These are phyloP conservation scores for Calonectria crousiana DNA, from an alignment of 2,329 filamentous ascomycete species.

Conservation along the genomic window DNA sequence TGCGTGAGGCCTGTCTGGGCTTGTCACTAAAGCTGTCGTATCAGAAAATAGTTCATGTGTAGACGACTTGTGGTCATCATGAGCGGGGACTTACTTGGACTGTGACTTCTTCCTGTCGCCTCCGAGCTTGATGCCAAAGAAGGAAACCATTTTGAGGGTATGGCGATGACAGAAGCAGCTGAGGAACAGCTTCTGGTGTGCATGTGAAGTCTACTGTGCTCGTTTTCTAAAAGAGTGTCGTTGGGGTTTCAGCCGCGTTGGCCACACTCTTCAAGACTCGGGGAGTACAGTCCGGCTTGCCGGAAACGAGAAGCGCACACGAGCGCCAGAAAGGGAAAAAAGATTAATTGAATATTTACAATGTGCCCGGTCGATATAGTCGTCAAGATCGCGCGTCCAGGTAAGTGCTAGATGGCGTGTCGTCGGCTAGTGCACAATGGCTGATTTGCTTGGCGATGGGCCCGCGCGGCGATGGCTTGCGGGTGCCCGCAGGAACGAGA, in stretches of 20 bases:
- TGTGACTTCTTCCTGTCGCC: conserved; percentile 65
- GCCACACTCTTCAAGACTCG: conserved; percentile 3
- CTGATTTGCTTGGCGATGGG: conserved; percentile 27
- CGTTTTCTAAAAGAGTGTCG: neutral
- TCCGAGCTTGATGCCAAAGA: conserved; percentile 69
- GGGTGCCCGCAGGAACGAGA: neutral
- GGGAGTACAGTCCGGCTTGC: neutral
- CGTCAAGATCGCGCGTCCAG: conserved; percentile 1
- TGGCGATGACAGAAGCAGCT: neutral
- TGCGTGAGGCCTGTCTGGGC: conserved; percentile 28
- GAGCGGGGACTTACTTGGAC: conserved; percentile 52
- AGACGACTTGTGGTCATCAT: neutral
- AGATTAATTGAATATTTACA: neutral
- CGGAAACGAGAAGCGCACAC: neutral
- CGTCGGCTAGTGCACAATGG: neutral
- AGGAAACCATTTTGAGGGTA: conserved; percentile 64
- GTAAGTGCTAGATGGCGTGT: conserved; percentile 5
- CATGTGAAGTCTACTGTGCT: conserved; percentile 15
- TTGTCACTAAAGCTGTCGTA: conserved; percentile 35
- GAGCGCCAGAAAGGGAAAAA: neutral
- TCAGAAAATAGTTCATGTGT: conserved; percentile 17
- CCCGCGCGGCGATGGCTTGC: neutral
- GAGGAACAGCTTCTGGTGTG: neutral
- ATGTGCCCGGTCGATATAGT: neutral
- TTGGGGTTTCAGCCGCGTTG: neutral